phyloP scores from a whole-genome alignment of 768 basidiomycete species.

The Rhodotorula sphaerocarpa region DNA sequence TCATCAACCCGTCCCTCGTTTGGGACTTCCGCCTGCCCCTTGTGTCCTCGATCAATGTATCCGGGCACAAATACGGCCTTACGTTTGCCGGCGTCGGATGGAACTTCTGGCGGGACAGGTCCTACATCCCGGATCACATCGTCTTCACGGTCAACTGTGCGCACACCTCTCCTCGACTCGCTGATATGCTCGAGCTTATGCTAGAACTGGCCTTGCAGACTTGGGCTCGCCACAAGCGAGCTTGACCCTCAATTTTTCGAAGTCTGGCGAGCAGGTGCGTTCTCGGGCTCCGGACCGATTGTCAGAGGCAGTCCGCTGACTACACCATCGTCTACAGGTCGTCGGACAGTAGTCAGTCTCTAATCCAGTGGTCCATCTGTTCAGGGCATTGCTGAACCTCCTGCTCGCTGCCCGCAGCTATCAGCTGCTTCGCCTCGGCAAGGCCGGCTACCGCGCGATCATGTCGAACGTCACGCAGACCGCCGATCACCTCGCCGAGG shows the following conservation, averaged over 20 bases:
- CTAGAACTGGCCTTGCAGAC: background rate
- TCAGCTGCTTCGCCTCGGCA: constrained; percentile 26
- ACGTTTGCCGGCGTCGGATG: constrained; percentile 42
- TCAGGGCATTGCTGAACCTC: background rate
- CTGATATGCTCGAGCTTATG: too few species aligned
- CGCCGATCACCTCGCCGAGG: constrained; percentile 38
- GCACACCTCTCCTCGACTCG: background rate
- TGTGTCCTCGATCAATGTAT: constrained; percentile 43
- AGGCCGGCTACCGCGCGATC: constrained; percentile 41
- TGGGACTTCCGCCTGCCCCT: constrained; percentile 44
- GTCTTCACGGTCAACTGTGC: constrained; percentile 40
- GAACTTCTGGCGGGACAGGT: constrained; percentile 40
- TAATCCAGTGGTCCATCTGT: background rate
- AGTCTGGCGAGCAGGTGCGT: too few species aligned
- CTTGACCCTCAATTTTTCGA: constrained; percentile 38
- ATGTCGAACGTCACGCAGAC: constrained; percentile 40
- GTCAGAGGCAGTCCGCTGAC: too few species aligned
- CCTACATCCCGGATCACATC: constrained; percentile 43
- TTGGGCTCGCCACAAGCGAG: constrained; percentile 19
- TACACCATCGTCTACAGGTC: too few species aligned
- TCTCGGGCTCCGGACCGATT: too few species aligned
- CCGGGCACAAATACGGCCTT: constrained; percentile 39
- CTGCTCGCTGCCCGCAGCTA: constrained; percentile 1
- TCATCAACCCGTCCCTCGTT: constrained; percentile 38
- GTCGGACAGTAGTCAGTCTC: constrained; percentile 32